Evolutionary conservation across 2,329 filamentous ascomycete species (phyloP), one percentile per base, ranked within the genome.

Genomic region (Fusarium acutatum): DNA sequence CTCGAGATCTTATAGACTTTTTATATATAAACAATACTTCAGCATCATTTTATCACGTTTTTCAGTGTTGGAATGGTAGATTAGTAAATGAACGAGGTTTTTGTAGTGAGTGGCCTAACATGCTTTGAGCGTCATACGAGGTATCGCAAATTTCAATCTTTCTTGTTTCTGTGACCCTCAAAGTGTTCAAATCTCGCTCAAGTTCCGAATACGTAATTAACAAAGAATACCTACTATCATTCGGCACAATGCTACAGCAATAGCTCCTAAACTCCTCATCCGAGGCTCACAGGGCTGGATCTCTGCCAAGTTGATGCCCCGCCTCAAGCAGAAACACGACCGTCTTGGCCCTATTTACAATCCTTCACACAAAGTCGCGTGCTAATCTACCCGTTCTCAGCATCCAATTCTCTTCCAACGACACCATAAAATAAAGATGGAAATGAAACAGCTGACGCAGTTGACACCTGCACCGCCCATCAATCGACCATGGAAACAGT

Each of bases 121-220:
- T 22, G 20, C 13, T 14, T 14, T 14, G 7, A 6, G 14, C 22
- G 0, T 6, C 4, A 4, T 6, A 15, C 3, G 6, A 11, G n/a
- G 3, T 10, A 8, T 15, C 14, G 0, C 22, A 6, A 7, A 1
- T 15, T 17, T 17, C 3, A 20, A 22, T 3, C 3, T 12, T 7
- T 10, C 6, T 3, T 5, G 1, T 30, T 1, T 15, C 4, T 1
- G 3, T 2, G 8, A 18, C 4, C 4, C 3, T 3, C 7, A 49
- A 4, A 9, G 8, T 1, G 3, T 8, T 15, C 6, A 7, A 4
- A 6, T 20, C 3, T 7, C 3, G 2, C 20, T 7, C 11, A 6
- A 26, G 8, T 52, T 15, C 17, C 10, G 6, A 0, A 5, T 6
- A 26, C 3, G 5, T 12, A 24, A 24, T 35, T 7, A 17, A 7